A percentile compares a stretch with the other conserved stretches of the same genome.
Conservation (phyloP, 768 basidiomycete species). For the Lyophyllum shimeji region DNA sequence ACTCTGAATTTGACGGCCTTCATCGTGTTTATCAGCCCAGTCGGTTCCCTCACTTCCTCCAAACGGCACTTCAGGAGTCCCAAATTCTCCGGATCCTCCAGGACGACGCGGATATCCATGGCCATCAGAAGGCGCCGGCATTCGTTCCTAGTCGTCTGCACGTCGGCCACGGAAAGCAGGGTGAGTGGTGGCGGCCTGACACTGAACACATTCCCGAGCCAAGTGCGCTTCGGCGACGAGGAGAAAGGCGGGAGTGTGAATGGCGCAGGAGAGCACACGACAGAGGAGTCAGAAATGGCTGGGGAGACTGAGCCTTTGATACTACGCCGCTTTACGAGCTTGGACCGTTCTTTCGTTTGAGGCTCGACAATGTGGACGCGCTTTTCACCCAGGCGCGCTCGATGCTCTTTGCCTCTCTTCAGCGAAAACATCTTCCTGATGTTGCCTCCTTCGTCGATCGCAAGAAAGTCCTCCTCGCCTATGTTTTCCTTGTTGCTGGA, state of each 20-base stretch:
- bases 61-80: constrained; percentile 76
- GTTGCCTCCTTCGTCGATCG: constrained; percentile 14
- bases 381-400: constrained; percentile 22
- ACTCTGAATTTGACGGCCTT: constrained; percentile 84
- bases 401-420: constrained; percentile 35
- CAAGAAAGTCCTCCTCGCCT: constrained; percentile 14
- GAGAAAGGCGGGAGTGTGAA: constrained; percentile 36
- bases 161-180: constrained; percentile 59
- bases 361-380: constrained; percentile 58
- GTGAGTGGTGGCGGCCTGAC: constrained; percentile 66
- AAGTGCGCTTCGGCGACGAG: constrained; percentile 59
- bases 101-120: constrained; percentile 67
- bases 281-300: constrained; percentile 44
- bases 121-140: constrained; percentile 71
- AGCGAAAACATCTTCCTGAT: constrained; percentile 46
- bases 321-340: constrained; percentile 30
- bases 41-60: constrained; percentile 61
- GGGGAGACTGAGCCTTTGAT: constrained; percentile 30
- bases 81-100: constrained; percentile 62
- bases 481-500: constrained; percentile 61
- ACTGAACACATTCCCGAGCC: constrained; percentile 89
- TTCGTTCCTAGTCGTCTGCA: constrained; percentile 67
- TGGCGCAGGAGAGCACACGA: constrained; percentile 36
- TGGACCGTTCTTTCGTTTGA: constrained; percentile 25
- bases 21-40: constrained; percentile 48